phyloP scores from a whole-genome alignment of 306 rosid genomes.

The Fragaria vesca region DNA sequence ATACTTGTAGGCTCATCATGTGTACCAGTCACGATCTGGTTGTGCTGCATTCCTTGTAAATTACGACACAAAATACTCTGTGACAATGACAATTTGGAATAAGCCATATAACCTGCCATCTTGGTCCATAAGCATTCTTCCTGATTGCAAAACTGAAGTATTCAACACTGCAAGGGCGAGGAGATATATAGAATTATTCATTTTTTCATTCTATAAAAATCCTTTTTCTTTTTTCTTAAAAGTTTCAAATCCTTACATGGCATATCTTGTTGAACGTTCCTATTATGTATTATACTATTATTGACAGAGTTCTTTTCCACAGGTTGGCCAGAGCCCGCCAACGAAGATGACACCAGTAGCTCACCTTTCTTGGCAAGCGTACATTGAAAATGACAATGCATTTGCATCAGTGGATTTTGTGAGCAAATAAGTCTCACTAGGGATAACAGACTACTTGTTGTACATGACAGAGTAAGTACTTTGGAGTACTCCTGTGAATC shows the following conservation, averaged over 20 bases:
- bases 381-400: constrained; percentile 59
- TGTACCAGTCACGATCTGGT: constrained; percentile 50
- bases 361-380: constrained; percentile 66
- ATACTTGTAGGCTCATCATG: constrained; percentile 53
- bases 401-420: constrained; percentile 52
- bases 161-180: constrained; percentile 88
- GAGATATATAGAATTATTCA: background rate
- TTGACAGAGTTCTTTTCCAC: constrained; percentile 20
- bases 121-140: constrained; percentile 95
- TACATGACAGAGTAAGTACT: constrained; percentile 91
- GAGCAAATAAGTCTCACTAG: constrained; percentile 75
- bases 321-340: constrained; percentile 57
- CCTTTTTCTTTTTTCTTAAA: background rate
- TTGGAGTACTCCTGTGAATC: background rate
- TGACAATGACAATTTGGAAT: constrained; percentile 58
- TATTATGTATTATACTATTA: background rate
- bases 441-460: constrained; percentile 92
- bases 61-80: constrained; percentile 48
- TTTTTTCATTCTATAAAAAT: background rate
- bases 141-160: constrained; percentile 80
- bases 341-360: constrained; percentile 55
- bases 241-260: background rate
- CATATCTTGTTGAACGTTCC: background rate
- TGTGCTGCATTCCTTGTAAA: constrained; percentile 92
- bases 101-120: constrained; percentile 73